Evolutionary conservation across 129 eudicot species (phyloP), one percentile per base, ranked within the genome.

Genomic region (sunflower (Helianthus annuus)): DNA sequence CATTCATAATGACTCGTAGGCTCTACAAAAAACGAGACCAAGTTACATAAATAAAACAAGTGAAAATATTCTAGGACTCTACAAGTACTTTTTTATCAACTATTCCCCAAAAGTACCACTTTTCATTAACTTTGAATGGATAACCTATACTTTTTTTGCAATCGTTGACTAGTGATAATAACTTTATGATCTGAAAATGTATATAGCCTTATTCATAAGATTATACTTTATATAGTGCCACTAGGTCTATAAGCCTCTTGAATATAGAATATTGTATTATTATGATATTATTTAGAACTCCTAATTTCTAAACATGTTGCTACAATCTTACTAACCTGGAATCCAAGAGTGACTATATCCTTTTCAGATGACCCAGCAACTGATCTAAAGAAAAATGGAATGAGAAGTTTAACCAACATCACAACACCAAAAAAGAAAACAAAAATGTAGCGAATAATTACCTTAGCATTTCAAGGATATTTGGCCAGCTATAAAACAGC

Each of bases 1-100:
- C 97, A 58, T 94, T 94, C 96, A 94, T 94, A 64, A 94, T 90
- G 58, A 94, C 96, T 74, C 97, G 97, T 46, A 94, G 92, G 78
- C 97, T 81, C 98, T 94, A 70, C 84, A 76, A 71, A 27, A 48
- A 70, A 70, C 74, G 27, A 61, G 68, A 70, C 54, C 6, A 57
- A 57, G 22, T 78, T 44, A 77, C 59, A 67, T 61, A 51, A 75
- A 34, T 24, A 34, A 54, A 69, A 69, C 32, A 45, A 38, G 17
- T 10, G 4, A 5, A 61, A 60, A 48, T 14, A 16, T 77, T 62
- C 46, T 63, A 13, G 64, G 36, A 14, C n/a, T 36, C 24, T 38
- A 48, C 29, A 42, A 42, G 46, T 42, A 42, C 11, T 6, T 67
- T 57, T 32, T 36, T 34, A 75, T 16, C 29, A n/a, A 46, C 68